Conservation (phyloP, 306 rosid species). For the Vigna nakashimae region DNA sequence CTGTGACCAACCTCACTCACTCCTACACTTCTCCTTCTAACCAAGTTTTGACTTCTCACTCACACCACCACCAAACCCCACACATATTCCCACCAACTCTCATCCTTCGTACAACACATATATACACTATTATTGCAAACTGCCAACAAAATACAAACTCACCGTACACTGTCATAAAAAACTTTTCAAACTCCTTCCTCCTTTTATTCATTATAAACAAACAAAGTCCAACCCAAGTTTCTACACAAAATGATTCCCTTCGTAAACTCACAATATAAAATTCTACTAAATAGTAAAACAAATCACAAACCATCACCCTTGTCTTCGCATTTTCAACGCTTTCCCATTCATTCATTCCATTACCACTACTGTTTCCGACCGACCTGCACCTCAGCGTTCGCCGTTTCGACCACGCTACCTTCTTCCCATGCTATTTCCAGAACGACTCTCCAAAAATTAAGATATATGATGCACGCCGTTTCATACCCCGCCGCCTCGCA, state of each 20-base stretch:
- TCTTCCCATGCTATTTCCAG: constrained; percentile 51
- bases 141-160: background rate
- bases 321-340: constrained; percentile 50
- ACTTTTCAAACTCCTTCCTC: constrained; percentile 53
- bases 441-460: background rate
- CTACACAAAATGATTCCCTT: constrained; percentile 56
- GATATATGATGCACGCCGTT: constrained; percentile 59
- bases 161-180: constrained; percentile 40
- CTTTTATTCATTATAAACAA: constrained; percentile 42
- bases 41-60: constrained; percentile 70
- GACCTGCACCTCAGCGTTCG: constrained; percentile 5
- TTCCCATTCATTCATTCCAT: constrained; percentile 16
- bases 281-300: background rate
- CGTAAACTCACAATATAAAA: background rate
- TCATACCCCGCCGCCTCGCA: constrained; percentile 72
- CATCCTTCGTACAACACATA: constrained; percentile 39
- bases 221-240: constrained; percentile 56
- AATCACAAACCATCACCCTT: constrained; percentile 43
- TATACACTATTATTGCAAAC: background rate
- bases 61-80: constrained; percentile 61
- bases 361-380: background rate
- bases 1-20: too few relatives aligned
- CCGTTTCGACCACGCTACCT: constrained; percentile 87
- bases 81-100: constrained; percentile 82
- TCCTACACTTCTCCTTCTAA: background rate